Evolutionary conservation across 2,329 filamentous ascomycete genomes (phyloP), one percentile per base, ranked within the genome.

Genomic region (Colletotrichum ledebouriae): DNA sequence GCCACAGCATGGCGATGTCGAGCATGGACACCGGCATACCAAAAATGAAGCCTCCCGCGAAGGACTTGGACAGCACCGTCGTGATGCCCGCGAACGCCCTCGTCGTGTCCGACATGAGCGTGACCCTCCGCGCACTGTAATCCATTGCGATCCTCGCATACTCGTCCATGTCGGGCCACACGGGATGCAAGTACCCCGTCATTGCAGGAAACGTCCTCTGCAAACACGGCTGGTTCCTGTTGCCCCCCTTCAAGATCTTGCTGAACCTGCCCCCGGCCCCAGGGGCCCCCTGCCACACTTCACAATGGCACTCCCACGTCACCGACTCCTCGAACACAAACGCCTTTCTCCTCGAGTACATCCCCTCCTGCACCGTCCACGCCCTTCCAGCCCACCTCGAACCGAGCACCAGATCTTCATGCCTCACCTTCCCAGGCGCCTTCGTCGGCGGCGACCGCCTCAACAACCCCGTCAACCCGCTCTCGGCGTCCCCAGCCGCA

Each of bases 1-100:
- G 77, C 82, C 82, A 84, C 29, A 84, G 76, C 22, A 84, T 76
- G 7, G 82, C 81, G 55, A 78, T 76, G 57, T 84, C 82, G 25
- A 84, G 73, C 58, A 84, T 84, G 78, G 82, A 80, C 49, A 82
- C 76, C 7, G 82, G 82, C 81, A 83, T 81, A 12, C 82, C 82
- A 63, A 80, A 84, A 33, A 81, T 73, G 71, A 84, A 83, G 3
- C 81, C 81, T 6, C 81, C 81, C 1, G 78, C 73, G 56, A 81
- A 83, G 1, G 79, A 76, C 22, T 76, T 76, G 4, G 81, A 82
- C 57, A 84, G 74, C 5, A 83, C 75, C 15, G 79, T 76, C 0
- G 80, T 83, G 64, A 84, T 78, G 69, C 82, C 81, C 1, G 78
- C 73, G 66, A 84, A 81, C 11, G 82, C 82, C n/a, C 73, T 74